Base-by-base conservation (phyloP, 345 rosid species). In the Gossypium australe region DNA sequence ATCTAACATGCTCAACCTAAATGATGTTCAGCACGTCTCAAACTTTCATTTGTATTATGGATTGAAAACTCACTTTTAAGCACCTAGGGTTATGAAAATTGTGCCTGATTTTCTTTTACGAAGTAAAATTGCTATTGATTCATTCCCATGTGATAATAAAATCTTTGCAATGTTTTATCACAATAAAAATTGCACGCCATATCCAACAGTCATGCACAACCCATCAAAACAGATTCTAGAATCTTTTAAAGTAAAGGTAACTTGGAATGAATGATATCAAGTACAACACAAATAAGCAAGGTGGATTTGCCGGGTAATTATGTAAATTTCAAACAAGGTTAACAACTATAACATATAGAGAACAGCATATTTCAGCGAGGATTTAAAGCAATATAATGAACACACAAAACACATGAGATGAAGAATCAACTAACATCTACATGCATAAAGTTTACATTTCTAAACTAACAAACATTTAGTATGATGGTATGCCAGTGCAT, bases 1-100 rank as follows among this genome's bases (percentile, higher is more conserved):
- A 3, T 20, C n/a, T 38, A n/a, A 58, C 11, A 72, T 22, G 66
- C 52, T 58, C 55, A 13, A 72, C 53, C 75, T 55, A 59, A 16
- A 71, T 71, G 66, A 56, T 44, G 41, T 29, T 58, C 74, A 6
- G 25, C 7, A 27, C 51, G 2, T 56, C 74, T 70, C 74, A 18
- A 71, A 44, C 14, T 48, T 67, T 48, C 55, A 24, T 41, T 41
- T 20, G 34, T 43, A 18, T 22, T 44, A 43, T 58, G 24, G 38
- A 44, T 58, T 43, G 75, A 8, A 72, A 58, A 34, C 20, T 59
- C 41, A 24, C 20, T 48, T 67, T 47, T 48, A 67, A 47, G 57
- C 13, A 67, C 12, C 71, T 13, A 67, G 13, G 7, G 1, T 25
- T 13, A 25, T 62, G 53, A 48, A 47, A 24, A 11, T 7, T 22